Evolutionary conservation across 768 basidiomycete genomes (phyloP).

Genomic region (Lentinula sp.): DNA sequence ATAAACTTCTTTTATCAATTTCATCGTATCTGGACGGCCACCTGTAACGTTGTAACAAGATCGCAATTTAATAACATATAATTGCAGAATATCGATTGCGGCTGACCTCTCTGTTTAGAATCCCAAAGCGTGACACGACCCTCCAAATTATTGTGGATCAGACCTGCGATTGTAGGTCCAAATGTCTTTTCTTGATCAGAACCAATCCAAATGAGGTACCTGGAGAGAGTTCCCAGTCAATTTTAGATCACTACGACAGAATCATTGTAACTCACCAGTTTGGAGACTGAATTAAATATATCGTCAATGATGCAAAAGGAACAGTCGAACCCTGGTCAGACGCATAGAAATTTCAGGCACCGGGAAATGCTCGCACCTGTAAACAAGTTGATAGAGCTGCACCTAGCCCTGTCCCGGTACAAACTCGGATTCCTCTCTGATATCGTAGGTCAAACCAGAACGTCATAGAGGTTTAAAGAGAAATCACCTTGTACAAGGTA

Average conservation of each 20-base stretch:
- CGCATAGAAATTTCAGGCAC: not conserved
- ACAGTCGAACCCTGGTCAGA: conserved; percentile 1
- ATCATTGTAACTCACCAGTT: conserved; percentile 31
- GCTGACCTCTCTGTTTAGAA: conserved; percentile 56
- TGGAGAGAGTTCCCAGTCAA: conserved; percentile 17
- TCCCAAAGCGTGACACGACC: conserved; percentile 78
- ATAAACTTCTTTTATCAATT: conserved; percentile 67
- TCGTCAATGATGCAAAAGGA: not conserved
- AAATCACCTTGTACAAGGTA: conserved; percentile 46
- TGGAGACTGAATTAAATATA: conserved; percentile 28
- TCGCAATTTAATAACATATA: not conserved
- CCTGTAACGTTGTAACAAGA: conserved; percentile 20
- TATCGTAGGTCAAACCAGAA: not conserved
- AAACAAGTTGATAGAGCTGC: conserved; percentile 77
- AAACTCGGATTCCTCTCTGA: conserved; percentile 70
- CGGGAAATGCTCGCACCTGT: conserved; percentile 45
- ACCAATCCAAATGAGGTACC: conserved; percentile 82
- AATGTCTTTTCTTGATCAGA: conserved; percentile 85
- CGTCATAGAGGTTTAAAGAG: not conserved
- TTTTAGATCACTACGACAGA: not conserved
- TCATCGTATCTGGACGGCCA: conserved; percentile 75
- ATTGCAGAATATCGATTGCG: not conserved
- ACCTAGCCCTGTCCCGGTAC: conserved; percentile 81
- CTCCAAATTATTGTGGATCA: conserved; percentile 62
- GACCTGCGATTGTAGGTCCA: conserved; percentile 68